Evolutionary conservation across 2,329 filamentous ascomycete genomes (phyloP), one percentile per base, ranked within the genome.

Genomic region (Zasmidium angulare): DNA sequence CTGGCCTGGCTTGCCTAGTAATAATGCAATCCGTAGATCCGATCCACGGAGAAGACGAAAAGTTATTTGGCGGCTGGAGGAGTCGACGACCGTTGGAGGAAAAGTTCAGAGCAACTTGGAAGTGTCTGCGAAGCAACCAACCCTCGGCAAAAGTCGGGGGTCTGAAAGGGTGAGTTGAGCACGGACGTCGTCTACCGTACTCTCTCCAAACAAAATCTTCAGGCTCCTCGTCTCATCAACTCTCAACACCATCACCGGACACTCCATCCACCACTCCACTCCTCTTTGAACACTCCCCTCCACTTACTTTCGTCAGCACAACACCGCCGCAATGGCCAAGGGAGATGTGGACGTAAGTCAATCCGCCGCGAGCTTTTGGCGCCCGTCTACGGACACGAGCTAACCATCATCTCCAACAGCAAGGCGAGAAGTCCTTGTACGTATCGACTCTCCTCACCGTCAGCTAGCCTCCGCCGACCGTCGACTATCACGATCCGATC

Each of bases 291-390:
- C 24, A 49, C 51, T 31, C 46, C 51, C 46, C 55, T 51, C 55
- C 55, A 31, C 48, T 55, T 59, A 54, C 43, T 53, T 57, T 50
- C 29, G 2, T 29, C 46, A 56, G 23, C 62, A 53, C 46, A 65
- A 56, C n/a, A 63, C 66, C 66, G 65, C 62, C 65, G 63, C 50
- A 60, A 68, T 68, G 66, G 50, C 65, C 46, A 68, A 67, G 61
- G 66, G 64, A 58, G 63, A 64, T 40, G 66, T 60, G 36, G 56
- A 62, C 31, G 51, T 53, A 53, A 53, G 51, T 53, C 40, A 50
- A 19, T 31, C 50, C 59, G 40, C 36, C 36, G 14, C 59, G 50
- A 62, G 48, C 58, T 61, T 46, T 22, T 43, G 47, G 58, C 60
- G 40, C 56, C 52, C 60, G 40, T 56, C 54, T 19, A 48, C 59